These are phyloP conservation scores for Haplosporangium sp. DNA, from an alignment of 371 early-diverging fungal genomes.

Conservation along the genomic window DNA sequence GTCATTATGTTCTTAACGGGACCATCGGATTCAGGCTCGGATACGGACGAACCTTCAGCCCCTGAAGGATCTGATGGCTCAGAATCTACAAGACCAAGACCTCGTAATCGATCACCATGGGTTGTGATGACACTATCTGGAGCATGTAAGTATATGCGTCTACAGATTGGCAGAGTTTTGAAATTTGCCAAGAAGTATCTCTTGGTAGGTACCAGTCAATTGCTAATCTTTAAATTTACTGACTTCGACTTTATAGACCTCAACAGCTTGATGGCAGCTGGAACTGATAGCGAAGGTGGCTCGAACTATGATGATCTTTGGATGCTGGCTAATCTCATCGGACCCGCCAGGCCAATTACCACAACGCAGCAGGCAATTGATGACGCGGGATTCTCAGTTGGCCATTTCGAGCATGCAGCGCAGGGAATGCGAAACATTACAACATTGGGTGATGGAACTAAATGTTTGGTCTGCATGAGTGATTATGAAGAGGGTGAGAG, in stretches of 20 bases:
- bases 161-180: too few species aligned
- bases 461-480: conserved; percentile 75
- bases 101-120: conserved; percentile 44
- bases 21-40: conserved; percentile 22
- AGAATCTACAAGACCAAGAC: conserved; percentile 10
- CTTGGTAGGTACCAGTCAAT: too few species aligned
- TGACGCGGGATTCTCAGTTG: conserved; percentile 58
- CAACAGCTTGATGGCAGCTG: conserved; percentile 43
- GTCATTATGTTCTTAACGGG: conserved; percentile 42
- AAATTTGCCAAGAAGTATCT: too few species aligned
- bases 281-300: conserved; percentile 31
- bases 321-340: conserved; percentile 64
- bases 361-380: conserved; percentile 61
- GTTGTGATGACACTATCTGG: conserved; percentile 45
- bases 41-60: conserved; percentile 1
- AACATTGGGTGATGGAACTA: conserved; percentile 52
- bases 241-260: conserved; percentile 28
- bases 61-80: conserved; percentile 17
- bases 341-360: conserved; percentile 71
- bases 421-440: conserved; percentile 47
- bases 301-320: conserved; percentile 70
- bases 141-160: conserved; percentile 40
- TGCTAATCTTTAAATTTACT: not conserved
- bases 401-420: conserved; percentile 46
- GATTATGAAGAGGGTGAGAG: conserved; percentile 74